These are phyloP conservation scores for Saccharomyces paradoxus DNA, from an alignment of 805 yeast genomes.

Conservation along the genomic window DNA sequence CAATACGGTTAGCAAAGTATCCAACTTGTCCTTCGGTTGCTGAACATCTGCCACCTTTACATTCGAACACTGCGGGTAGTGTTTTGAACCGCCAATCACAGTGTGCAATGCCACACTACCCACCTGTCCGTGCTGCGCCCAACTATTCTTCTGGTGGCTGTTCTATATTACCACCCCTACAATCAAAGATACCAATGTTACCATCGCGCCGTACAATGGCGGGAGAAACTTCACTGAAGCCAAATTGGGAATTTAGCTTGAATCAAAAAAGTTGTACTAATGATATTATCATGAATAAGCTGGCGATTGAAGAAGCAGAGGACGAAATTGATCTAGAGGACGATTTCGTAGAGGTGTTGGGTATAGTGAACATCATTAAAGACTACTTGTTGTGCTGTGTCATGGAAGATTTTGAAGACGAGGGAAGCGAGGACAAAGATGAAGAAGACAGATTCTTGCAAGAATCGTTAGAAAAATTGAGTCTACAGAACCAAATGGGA, in stretches of 20 bases:
- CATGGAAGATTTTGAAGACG: constrained; percentile 21
- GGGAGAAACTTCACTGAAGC: neutral
- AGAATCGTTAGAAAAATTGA: neutral
- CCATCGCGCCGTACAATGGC: neutral
- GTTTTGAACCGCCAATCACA: neutral
- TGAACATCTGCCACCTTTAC: neutral
- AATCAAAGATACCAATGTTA: neutral
- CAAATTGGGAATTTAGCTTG: neutral
- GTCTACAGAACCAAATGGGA: neutral
- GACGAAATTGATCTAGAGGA: constrained; percentile 5
- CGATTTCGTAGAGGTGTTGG: constrained; percentile 12
- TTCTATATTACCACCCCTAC: neutral
- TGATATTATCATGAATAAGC: neutral
- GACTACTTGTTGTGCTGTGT: constrained; percentile 26
- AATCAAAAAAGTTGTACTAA: neutral
- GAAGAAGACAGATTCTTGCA: neutral
- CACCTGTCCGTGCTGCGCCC: neutral
- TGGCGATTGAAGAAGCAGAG: constrained; percentile 3
- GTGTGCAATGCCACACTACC: neutral
- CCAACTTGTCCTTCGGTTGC: neutral
- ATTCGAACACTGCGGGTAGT: neutral
- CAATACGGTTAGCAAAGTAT: neutral
- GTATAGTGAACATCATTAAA: constrained; percentile 18
- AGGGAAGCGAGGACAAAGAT: constrained; percentile 4
- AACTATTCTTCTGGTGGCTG: neutral